Conservation (phyloP, 495 filamentous ascomycete genomes). For the Peziza echinospora region DNA sequence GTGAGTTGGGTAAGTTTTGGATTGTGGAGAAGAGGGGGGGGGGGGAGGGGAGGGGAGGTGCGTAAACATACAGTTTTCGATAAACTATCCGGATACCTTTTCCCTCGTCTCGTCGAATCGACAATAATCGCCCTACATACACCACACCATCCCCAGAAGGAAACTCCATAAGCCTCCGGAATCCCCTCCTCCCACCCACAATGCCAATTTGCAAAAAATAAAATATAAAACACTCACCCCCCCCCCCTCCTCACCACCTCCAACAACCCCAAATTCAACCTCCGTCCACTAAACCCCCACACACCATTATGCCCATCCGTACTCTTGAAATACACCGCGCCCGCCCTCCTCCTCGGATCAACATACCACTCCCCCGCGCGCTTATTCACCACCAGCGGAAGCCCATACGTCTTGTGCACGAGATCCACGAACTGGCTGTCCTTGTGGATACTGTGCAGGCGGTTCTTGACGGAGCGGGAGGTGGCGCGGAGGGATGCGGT, state of each 20-base stretch:
- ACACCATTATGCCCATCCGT: slow-evolving; percentile 82
- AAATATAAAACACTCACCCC: slow-evolving; percentile 31
- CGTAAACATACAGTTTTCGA: slow-evolving; percentile 47
- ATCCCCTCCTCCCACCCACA: neutral
- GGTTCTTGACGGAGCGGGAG: slow-evolving; percentile 58
- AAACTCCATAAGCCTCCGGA: no score
- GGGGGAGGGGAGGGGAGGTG: neutral
- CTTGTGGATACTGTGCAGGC: slow-evolving; percentile 46
- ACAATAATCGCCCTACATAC: slow-evolving; percentile 85
- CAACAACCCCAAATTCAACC: slow-evolving; percentile 68
- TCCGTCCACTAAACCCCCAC: slow-evolving; percentile 68
- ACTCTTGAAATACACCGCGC: slow-evolving; percentile 85
- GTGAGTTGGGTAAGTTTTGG: no score
- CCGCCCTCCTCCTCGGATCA: slow-evolving; percentile 28
- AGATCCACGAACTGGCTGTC: slow-evolving; percentile 46
- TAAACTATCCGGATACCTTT: slow-evolving; percentile 83
- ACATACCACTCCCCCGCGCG: slow-evolving; percentile 95
- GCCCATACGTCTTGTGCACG: slow-evolving; percentile 26
- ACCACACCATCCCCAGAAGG: no score
- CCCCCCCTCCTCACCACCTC: slow-evolving; percentile 34
- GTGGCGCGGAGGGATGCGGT: slow-evolving; percentile 20
- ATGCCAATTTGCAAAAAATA: neutral
- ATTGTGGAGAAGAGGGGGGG: neutral
- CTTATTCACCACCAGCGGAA: slow-evolving; percentile 86
- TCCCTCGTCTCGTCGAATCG: slow-evolving; percentile 84